A percentile compares a stretch with the other conserved stretches of the same genome.
Evolutionary conservation across 495 filamentous ascomycete genomes (phyloP).

Genomic region (Penicillium steckii): DNA sequence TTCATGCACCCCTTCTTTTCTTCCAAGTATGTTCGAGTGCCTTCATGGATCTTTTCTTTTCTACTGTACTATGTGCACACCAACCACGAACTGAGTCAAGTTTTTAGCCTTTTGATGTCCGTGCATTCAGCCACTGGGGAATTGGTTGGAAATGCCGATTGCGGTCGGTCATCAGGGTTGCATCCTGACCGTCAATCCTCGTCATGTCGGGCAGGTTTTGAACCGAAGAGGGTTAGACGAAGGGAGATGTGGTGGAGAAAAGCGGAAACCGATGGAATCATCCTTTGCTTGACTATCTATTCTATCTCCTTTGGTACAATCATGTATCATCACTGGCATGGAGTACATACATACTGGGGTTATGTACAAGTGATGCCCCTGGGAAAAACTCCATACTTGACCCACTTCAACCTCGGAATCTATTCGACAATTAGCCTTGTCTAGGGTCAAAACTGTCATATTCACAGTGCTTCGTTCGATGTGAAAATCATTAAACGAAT

Average conservation of each 20-base stretch:
- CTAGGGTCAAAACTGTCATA: neutral
- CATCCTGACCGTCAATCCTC: neutral
- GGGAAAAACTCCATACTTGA: too few species aligned
- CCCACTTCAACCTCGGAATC: too few species aligned
- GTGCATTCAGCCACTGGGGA: too few species aligned
- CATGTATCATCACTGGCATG: too few species aligned
- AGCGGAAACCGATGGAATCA: neutral
- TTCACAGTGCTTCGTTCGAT: too few species aligned
- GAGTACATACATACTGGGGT: too few species aligned
- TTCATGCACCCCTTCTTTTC: neutral
- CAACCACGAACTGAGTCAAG: too few species aligned
- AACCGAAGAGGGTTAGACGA: too few species aligned
- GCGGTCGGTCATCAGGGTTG: slow-evolving; percentile 7
- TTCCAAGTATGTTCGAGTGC: neutral
- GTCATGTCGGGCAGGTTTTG: too few species aligned
- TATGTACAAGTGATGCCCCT: too few species aligned
- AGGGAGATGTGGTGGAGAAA: neutral
- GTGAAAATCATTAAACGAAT: neutral
- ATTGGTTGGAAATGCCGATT: slow-evolving; percentile 2
- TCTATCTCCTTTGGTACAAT: too few species aligned
- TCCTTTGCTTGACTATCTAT: too few species aligned
- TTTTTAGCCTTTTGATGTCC: neutral
- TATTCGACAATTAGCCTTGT: neutral
- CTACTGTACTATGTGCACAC: neutral
- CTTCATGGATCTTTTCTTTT: neutral